Evolutionary conservation across 2,329 filamentous ascomycete species (phyloP), one percentile per base, ranked within the genome.

Genomic region (Penicillium sp.): DNA sequence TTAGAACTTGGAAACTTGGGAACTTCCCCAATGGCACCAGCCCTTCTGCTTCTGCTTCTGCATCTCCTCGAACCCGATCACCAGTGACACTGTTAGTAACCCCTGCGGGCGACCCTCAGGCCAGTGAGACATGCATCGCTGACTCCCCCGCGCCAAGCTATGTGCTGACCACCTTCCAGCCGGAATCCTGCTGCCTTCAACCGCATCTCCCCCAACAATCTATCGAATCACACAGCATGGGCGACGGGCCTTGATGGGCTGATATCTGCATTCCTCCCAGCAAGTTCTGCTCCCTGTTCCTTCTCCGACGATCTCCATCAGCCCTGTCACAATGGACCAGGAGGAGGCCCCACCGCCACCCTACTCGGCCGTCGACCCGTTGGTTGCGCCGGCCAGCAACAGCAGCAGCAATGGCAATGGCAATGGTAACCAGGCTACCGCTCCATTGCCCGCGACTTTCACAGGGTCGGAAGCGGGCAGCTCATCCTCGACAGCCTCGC

Each of bases 291-390:
- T 47, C n/a, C 24, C 18, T n/a, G n/a, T 51, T 40, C 13, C 20
- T 44, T 39, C 18, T 32, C 33, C 10, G 29, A 29, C n/a, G n/a
- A 43, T 39, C 30, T 23, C n/a, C 29, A 13, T 9, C 26, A 46
- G 33, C 41, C 32, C 39, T 51, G 34, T 39, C 57, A 54, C 51
- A 53, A 71, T 71, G 68, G 68, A 70, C 50, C 59, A 65, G 46
- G 70, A 75, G 26, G 72, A 74, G 47, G 69, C 66, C 53, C 73
- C 73, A 60, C 72, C 71, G 54, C 71, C 73, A 46, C 73, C 73
- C 23, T 75, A 75, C 58, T 71, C 73, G 52, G 64, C 71, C 32
- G 64, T 72, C 45, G 73, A 75, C 51, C 72, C 73, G 32, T 62
- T 74, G 45, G 49, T 61, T 37, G 44, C 59, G 20, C 60, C 60